Conservation (phyloP, 345 rosid genomes). For the Trapa bicornis region DNA sequence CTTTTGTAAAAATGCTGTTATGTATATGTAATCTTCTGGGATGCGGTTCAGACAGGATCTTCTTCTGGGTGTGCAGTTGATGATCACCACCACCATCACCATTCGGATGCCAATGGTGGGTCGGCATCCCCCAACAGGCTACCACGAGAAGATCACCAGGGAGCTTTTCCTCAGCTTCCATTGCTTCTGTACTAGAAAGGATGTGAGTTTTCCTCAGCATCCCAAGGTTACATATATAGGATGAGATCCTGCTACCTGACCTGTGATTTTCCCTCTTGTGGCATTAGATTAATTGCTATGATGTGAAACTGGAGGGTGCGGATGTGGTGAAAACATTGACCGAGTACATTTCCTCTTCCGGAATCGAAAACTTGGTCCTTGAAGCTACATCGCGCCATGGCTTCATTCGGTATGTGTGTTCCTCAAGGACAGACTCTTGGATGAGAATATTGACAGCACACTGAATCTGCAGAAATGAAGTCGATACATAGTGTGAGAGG, state of each 20-base stretch:
- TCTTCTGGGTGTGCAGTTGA: background rate
- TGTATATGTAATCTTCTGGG: no score
- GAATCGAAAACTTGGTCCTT: slow-evolving; percentile 71
- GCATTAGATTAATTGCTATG: slow-evolving; percentile 49
- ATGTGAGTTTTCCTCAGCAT: slow-evolving; percentile 22
- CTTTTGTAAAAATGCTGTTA: background rate
- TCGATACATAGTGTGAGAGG: slow-evolving; percentile 1
- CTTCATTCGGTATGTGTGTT: slow-evolving; percentile 41
- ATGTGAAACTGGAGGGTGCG: slow-evolving; percentile 51
- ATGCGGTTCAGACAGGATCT: background rate
- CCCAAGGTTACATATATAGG: no score
- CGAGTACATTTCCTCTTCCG: slow-evolving; percentile 53
- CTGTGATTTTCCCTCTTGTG: background rate
- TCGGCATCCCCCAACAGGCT: slow-evolving; percentile 16
- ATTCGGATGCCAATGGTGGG: background rate
- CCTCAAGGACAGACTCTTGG: background rate
- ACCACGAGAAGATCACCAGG: slow-evolving; percentile 32
- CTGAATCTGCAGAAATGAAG: background rate
- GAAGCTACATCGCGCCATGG: slow-evolving; percentile 60
- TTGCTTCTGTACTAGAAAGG: slow-evolving; percentile 83
- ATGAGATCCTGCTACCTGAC: background rate
- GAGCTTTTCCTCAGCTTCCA: slow-evolving; percentile 67
- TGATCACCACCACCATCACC: background rate
- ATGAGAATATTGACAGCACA: background rate
- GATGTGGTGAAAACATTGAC: slow-evolving; percentile 57